Conservation (phyloP, 1,284 basidiomycete genomes). For the Ustilago esculenta region DNA sequence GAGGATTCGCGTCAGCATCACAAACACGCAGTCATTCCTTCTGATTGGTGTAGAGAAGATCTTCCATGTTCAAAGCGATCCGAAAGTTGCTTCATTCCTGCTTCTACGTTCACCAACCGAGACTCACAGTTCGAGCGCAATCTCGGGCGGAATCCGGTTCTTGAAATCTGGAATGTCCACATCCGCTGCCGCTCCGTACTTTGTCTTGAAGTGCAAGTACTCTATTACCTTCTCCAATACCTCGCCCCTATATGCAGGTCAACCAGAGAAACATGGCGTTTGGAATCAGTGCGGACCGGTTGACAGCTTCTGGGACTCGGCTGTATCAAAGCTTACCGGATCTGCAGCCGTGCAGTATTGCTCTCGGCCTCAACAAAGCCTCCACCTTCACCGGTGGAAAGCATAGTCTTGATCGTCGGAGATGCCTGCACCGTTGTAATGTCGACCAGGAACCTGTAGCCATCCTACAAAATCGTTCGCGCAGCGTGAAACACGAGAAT, state of each 20-base stretch:
- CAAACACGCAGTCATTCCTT: no score
- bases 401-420: slow-evolving; percentile 58
- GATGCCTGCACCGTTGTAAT: slow-evolving; percentile 35
- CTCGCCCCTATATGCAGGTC: slow-evolving; percentile 73
- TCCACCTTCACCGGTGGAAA: slow-evolving; percentile 57
- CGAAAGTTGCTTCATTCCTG: no score
- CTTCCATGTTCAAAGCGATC: no score
- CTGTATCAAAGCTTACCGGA: slow-evolving; percentile 68
- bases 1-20: neutral
- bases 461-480: slow-evolving; percentile 47
- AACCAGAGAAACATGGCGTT: no score
- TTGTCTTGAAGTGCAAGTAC: slow-evolving; percentile 80
- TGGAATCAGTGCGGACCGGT: no score
- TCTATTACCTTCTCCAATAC: slow-evolving; percentile 84
- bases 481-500: no score
- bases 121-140: slow-evolving; percentile 81
- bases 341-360: slow-evolving; percentile 67
- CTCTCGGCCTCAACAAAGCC: slow-evolving; percentile 69
- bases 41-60: no score
- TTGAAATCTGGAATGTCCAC: slow-evolving; percentile 81
- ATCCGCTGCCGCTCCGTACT: slow-evolving; percentile 74
- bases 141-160: slow-evolving; percentile 80
- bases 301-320: no score
- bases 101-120: slow-evolving; percentile 68
- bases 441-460: slow-evolving; percentile 58